A percentile compares a stretch with the other conserved stretches of the same genome.
phyloP scores from a whole-genome alignment of 148 eudicot genomes.

The Amaranthus cruentus region DNA sequence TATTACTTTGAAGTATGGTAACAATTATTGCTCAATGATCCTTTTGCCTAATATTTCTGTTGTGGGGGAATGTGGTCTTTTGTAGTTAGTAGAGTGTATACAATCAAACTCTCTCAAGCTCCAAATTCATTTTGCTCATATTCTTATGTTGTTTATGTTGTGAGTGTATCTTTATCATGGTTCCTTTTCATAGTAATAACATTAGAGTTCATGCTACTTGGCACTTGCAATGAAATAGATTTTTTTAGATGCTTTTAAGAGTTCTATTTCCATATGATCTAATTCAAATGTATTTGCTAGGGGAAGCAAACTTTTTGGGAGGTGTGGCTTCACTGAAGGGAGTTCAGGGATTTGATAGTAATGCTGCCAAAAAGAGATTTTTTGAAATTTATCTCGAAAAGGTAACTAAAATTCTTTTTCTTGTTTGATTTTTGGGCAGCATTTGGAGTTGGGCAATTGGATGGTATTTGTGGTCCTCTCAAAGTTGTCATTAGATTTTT shows the following conservation, averaged over 20 bases:
- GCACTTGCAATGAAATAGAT: slow-evolving; percentile 1
- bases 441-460: not conserved
- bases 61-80: no score
- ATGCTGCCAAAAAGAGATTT: slow-evolving; percentile 88
- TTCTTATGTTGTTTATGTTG: no score
- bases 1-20: not conserved
- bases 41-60: not conserved
- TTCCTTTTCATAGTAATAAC: not conserved
- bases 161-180: no score
- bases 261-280: not conserved
- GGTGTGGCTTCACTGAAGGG: slow-evolving; percentile 84
- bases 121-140: not conserved
- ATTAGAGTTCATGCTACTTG: not conserved
- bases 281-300: slow-evolving; percentile 29
- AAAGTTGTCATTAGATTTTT: not conserved
- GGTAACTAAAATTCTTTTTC: slow-evolving; percentile 43
- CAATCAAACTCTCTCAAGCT: not conserved
- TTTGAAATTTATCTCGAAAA: slow-evolving; percentile 87
- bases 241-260: not conserved
- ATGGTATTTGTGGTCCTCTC: slow-evolving; percentile 10
- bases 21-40: not conserved
- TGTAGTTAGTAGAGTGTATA: no score
- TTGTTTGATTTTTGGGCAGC: not conserved
- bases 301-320: slow-evolving; percentile 95
- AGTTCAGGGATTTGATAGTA: slow-evolving; percentile 64